Conservation (phyloP, 2,329 filamentous ascomycete species). For the Neurospora sp. region DNA sequence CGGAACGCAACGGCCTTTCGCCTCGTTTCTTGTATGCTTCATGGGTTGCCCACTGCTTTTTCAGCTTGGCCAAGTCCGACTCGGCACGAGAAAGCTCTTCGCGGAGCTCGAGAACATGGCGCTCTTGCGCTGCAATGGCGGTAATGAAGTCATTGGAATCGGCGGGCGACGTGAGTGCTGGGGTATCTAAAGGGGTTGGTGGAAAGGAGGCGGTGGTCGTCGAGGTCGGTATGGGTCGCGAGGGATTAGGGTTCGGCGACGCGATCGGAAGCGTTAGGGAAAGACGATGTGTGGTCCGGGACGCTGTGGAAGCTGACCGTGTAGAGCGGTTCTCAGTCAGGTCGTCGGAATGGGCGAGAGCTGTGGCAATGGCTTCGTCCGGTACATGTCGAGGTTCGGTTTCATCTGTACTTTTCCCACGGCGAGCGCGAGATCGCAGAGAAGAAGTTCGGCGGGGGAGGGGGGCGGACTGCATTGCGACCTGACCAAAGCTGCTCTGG, state of each 20-base stretch:
- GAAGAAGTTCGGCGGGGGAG: slow-evolving; percentile 8
- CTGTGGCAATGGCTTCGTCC: slow-evolving; percentile 27
- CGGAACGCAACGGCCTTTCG: slow-evolving; percentile 48
- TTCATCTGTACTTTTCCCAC: slow-evolving; percentile 9
- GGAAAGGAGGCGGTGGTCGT: slow-evolving; percentile 33
- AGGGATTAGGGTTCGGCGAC: slow-evolving; percentile 39
- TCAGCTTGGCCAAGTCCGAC: slow-evolving; percentile 61
- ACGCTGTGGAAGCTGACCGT: slow-evolving; percentile 42
- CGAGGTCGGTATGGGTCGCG: slow-evolving; percentile 40
- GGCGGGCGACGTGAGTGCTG: slow-evolving; percentile 32
- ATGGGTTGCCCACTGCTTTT: slow-evolving; percentile 71
- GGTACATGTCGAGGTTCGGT: slow-evolving; percentile 21
- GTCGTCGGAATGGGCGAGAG: slow-evolving; percentile 26
- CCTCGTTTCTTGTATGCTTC: slow-evolving; percentile 69
- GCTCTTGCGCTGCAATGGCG: slow-evolving; percentile 84
- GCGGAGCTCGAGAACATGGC: slow-evolving; percentile 77
- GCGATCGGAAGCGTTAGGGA: slow-evolving; percentile 54
- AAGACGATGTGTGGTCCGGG: slow-evolving; percentile 46
- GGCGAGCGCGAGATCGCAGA: not conserved
- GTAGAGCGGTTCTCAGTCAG: slow-evolving; percentile 33
- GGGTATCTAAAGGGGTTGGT: slow-evolving; percentile 39
- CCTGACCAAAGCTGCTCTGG: slow-evolving; percentile 17
- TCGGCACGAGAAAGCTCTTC: slow-evolving; percentile 86
- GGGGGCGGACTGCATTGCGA: slow-evolving; percentile 10
- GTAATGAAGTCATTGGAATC: slow-evolving; percentile 67